Conservation (phyloP, 768 basidiomycete genomes). For the Amanita brunnescens region DNA sequence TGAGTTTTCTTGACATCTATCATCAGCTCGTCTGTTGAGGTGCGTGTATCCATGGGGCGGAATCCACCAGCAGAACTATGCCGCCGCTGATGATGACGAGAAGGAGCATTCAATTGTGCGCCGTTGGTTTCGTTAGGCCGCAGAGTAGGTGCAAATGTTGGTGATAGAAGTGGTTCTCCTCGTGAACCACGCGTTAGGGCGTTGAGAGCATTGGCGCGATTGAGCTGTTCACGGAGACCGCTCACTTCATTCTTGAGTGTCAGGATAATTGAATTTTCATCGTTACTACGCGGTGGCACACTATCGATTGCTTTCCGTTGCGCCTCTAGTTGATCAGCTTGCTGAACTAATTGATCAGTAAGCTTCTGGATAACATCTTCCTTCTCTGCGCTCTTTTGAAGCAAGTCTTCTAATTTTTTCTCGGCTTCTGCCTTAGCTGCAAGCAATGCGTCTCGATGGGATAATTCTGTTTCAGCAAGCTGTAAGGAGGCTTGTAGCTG, state of each 20-base stretch:
- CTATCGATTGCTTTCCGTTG: constrained; percentile 65
- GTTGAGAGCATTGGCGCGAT: constrained; percentile 90
- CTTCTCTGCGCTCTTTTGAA: constrained; percentile 67
- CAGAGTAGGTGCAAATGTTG: constrained; percentile 77
- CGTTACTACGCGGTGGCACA: constrained; percentile 57
- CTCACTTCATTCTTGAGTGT: constrained; percentile 90
- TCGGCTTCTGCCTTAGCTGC: constrained; percentile 73
- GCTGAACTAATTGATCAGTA: constrained; percentile 64
- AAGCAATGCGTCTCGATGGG: constrained; percentile 67
- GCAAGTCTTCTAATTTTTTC: constrained; percentile 68
- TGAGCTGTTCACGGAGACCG: constrained; percentile 89
- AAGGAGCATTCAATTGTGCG: constrained; percentile 24
- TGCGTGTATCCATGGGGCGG: constrained; percentile 55
- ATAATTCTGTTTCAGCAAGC: constrained; percentile 60
- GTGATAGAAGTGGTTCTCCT: constrained; percentile 67
- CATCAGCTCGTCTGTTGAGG: constrained; percentile 73
- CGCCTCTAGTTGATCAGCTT: constrained; percentile 67
- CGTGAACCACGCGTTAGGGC: constrained; percentile 69
- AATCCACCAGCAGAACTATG: constrained; percentile 84
- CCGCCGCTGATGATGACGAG: constrained; percentile 65
- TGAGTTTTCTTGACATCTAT: constrained; percentile 64
- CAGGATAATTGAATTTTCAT: constrained; percentile 81
- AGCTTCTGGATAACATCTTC: constrained; percentile 78
- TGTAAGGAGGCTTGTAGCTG: constrained; percentile 64
- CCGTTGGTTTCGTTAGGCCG: constrained; percentile 46